Conservation (phyloP, 1,284 basidiomycete species). For the Malassezia psittaci region DNA sequence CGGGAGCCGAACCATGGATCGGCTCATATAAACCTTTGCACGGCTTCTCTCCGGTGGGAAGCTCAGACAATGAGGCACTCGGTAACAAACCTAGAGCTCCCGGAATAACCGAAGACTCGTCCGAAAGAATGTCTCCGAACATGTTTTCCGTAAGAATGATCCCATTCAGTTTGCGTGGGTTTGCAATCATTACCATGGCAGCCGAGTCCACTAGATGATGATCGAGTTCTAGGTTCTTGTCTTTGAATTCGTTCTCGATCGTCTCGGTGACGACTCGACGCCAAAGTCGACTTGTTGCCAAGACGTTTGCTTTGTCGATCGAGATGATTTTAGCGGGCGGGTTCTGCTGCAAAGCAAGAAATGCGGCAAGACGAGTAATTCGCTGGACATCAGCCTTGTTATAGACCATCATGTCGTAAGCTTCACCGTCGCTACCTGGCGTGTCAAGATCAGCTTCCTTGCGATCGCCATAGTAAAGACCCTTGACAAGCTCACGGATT, state of each 20-base stretch:
- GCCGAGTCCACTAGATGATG: slow-evolving; percentile 88
- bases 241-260: slow-evolving; percentile 35
- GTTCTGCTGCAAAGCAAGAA: slow-evolving; percentile 68
- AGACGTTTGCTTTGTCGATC: slow-evolving; percentile 97
- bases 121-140: slow-evolving; percentile 64
- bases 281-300: slow-evolving; percentile 91
- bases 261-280: slow-evolving; percentile 54
- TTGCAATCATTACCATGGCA: slow-evolving; percentile 88
- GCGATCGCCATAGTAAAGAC: slow-evolving; percentile 71
- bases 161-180: slow-evolving; percentile 87
- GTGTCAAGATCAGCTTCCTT: slow-evolving; percentile 60
- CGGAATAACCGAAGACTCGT: slow-evolving; percentile 93
- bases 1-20: slow-evolving; percentile 66
- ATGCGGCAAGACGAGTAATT: slow-evolving; percentile 88
- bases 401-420: slow-evolving; percentile 64
- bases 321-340: slow-evolving; percentile 85
- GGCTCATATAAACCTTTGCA: slow-evolving; percentile 85
- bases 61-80: slow-evolving; percentile 85
- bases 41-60: slow-evolving; percentile 63
- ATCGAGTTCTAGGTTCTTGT: slow-evolving; percentile 36
- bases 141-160: slow-evolving; percentile 52
- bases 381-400: slow-evolving; percentile 80
- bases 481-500: slow-evolving; percentile 68
- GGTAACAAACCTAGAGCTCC: slow-evolving; percentile 92
- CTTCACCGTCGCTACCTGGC: slow-evolving; percentile 34